These are phyloP conservation scores for Aspergillus eucalypticola DNA, from an alignment of 2,329 filamentous ascomycete species.

Conservation along the genomic window DNA sequence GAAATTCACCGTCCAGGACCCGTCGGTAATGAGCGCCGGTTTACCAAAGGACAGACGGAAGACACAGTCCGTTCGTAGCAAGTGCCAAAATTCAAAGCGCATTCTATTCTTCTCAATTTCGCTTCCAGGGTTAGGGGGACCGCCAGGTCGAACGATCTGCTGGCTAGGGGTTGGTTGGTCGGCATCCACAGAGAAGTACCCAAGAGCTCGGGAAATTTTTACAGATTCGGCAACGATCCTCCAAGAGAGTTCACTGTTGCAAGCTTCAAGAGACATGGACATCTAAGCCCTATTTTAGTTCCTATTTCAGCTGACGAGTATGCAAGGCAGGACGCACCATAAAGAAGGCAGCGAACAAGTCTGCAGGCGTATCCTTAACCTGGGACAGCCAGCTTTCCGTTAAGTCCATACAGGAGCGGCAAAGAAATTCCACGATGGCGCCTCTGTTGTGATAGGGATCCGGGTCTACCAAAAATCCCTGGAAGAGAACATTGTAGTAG, in stretches of 20 bases:
- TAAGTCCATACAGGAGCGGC: slow-evolving; percentile 6
- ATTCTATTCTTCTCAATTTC: slow-evolving; percentile 19
- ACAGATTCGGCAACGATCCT: slow-evolving; percentile 14
- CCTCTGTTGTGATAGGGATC: neutral
- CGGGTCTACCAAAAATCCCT: slow-evolving; percentile 12
- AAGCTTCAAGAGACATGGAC: slow-evolving; percentile 19
- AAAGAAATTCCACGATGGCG: slow-evolving; percentile 13
- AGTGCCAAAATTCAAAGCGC: slow-evolving; percentile 26
- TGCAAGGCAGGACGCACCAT: slow-evolving; percentile 8
- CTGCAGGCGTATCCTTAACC: slow-evolving; percentile 10
- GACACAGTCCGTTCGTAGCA: slow-evolving; percentile 20
- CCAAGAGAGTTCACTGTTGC: slow-evolving; percentile 19
- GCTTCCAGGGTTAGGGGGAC: neutral
- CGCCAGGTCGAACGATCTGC: neutral
- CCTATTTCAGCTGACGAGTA: no score
- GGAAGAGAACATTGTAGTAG: slow-evolving; percentile 18
- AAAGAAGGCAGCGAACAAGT: slow-evolving; percentile 19
- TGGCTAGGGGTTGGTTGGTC: neutral
- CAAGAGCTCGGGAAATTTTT: slow-evolving; percentile 13
- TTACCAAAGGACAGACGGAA: slow-evolving; percentile 22
- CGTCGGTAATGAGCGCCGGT: slow-evolving; percentile 15
- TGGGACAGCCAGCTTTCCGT: slow-evolving; percentile 13
- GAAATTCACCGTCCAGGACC: slow-evolving; percentile 23
- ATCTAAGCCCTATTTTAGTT: slow-evolving; percentile 5
- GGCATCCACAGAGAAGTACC: slow-evolving; percentile 20